Conservation (phyloP, 2,329 filamentous ascomycete genomes). For the Nemania sp. region DNA sequence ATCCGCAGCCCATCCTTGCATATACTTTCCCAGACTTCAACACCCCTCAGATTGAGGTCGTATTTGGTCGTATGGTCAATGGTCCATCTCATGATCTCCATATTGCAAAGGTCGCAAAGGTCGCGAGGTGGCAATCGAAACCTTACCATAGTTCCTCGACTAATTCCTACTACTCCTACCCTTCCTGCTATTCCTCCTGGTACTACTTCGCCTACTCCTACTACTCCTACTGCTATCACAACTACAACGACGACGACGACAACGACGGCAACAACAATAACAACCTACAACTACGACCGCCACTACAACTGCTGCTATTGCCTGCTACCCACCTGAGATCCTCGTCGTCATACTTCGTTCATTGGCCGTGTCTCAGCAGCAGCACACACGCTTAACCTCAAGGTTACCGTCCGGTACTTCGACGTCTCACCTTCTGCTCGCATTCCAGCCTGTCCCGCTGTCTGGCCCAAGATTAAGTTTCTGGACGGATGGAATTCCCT, state of each 20-base stretch:
- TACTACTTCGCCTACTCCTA: background rate
- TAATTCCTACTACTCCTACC: background rate
- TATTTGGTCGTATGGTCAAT: conserved; percentile 13
- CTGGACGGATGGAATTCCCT: conserved; percentile 12
- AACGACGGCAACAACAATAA: too few species aligned
- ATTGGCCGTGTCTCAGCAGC: conserved; percentile 2
- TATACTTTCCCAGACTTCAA: conserved; percentile 17
- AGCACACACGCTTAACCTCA: too few species aligned
- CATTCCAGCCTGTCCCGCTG: conserved; percentile 11
- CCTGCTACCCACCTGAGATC: background rate
- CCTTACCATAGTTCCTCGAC: conserved; percentile 9
- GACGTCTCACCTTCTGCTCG: background rate
- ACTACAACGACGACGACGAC: too few species aligned
- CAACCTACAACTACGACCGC: too few species aligned
- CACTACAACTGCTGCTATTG: too few species aligned
- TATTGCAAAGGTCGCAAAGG: conserved; percentile 17
- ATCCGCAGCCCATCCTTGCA: conserved; percentile 29
- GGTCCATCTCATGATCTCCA: conserved; percentile 16
- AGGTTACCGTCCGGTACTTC: background rate
- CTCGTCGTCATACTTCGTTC: background rate
- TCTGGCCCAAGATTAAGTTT: conserved; percentile 4
- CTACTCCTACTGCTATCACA: too few species aligned
- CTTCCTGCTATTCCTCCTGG: background rate
- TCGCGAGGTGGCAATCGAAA: conserved; percentile 18
- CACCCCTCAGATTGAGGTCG: conserved; percentile 23